Percentiles rank a stretch among this genome's conserved stretches.
These are phyloP conservation scores for Oenanthe javanica DNA, from an alignment of 140 eudicot genomes.

Conservation along the genomic window DNA sequence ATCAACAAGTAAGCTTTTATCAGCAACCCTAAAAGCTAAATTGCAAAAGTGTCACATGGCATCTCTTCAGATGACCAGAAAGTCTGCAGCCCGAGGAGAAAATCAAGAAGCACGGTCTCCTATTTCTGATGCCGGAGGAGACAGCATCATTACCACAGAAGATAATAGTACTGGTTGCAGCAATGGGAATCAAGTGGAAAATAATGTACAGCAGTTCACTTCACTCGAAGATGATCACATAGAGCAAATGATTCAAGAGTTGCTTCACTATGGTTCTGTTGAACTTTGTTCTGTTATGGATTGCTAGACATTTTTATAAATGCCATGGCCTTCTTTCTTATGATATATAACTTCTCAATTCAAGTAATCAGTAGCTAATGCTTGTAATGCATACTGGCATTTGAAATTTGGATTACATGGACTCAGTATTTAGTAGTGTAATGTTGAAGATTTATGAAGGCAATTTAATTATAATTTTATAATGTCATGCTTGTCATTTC, in stretches of 20 bases:
- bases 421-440: background rate
- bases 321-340: background rate
- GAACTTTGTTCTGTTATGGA: slow-evolving; percentile 68
- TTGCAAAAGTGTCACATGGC: slow-evolving; percentile 79
- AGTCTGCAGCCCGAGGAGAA: slow-evolving; percentile 19
- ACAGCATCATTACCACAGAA: background rate
- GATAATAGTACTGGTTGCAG: slow-evolving; percentile 19
- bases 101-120: slow-evolving; percentile 16
- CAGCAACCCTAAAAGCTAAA: slow-evolving; percentile 74
- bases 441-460: slow-evolving; percentile 3
- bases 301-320: background rate
- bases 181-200: slow-evolving; percentile 21
- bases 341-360: background rate
- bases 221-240: slow-evolving; percentile 80
- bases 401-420: background rate
- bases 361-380: slow-evolving; percentile 3
- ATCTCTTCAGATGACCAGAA: slow-evolving; percentile 54
- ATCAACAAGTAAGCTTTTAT: slow-evolving; percentile 47
- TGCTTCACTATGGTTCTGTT: slow-evolving; percentile 74
- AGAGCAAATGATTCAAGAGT: slow-evolving; percentile 90
- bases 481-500: background rate
- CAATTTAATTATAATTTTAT: background rate
- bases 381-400: background rate
- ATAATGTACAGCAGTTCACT: slow-evolving; percentile 34
- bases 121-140: slow-evolving; percentile 20